Evolutionary conservation across 225 moss, liverwort and hornwort genomes (phyloP).

Genomic region (Thuidium tamariscinum): DNA sequence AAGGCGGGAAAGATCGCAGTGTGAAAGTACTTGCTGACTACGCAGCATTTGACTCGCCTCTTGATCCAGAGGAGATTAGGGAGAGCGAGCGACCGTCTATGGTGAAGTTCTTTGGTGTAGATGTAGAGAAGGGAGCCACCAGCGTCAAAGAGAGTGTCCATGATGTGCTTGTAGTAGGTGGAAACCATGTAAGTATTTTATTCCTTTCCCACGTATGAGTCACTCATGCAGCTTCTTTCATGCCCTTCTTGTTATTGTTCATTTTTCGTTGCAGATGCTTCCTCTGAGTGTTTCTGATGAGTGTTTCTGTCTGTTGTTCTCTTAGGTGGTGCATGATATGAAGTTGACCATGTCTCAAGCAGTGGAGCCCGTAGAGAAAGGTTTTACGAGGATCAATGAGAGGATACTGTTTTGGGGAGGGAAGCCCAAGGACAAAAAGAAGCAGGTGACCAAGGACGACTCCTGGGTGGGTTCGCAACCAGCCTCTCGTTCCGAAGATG

Average conservation of each 20-base stretch:
- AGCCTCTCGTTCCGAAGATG: constrained; percentile 10
- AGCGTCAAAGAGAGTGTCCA: constrained; percentile 92
- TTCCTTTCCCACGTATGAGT: not conserved
- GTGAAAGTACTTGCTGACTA: constrained; percentile 88
- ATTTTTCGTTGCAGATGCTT: not conserved
- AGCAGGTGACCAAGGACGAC: constrained; percentile 70
- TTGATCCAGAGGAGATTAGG: constrained; percentile 91
- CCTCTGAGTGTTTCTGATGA: not conserved
- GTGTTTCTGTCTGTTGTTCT: not conserved
- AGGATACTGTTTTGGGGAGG: constrained; percentile 74
- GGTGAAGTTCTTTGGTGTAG: constrained; percentile 50
- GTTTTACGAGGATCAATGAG: constrained; percentile 69
- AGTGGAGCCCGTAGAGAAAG: constrained; percentile 81
- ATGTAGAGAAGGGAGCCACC: constrained; percentile 53
- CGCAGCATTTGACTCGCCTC: constrained; percentile 86
- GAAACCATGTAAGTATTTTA: constrained; percentile 63
- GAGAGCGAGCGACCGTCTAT: constrained; percentile 78
- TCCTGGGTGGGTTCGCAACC: constrained; percentile 38
- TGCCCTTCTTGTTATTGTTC: not conserved
- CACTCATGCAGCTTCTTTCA: not conserved
- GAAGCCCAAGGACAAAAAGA: constrained; percentile 52
- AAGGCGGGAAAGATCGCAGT: constrained; percentile 66
- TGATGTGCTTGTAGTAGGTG: constrained; percentile 91
- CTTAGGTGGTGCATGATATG: constrained; percentile 89
- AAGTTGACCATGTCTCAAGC: constrained; percentile 82